Evolutionary conservation across 345 rosid genomes (phyloP), one percentile per base, ranked within the genome.

Genomic region (Eucalyptus polyanthemos): DNA sequence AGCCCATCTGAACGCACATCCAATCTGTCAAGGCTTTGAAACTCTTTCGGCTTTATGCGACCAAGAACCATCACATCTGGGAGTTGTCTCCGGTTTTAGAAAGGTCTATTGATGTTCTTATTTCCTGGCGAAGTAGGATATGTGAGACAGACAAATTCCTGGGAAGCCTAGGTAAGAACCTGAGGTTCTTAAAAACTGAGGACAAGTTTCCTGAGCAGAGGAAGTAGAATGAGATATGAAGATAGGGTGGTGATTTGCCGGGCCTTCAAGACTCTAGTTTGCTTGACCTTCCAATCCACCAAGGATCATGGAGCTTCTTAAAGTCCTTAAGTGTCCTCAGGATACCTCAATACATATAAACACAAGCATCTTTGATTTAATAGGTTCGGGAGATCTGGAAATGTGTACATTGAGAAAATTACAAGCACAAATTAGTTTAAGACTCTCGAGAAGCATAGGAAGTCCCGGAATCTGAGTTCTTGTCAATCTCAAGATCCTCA

Each of bases 51-150:
- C 76, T 65, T 65, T 65, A n/a, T 65, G 76, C 76, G 16, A 65
- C 19, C 76, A 65, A 65, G 76, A 65, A n/a, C 17, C 3, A 6
- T 65, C 76, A 4, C 0, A n/a, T 29, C 11, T 14, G 21, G 0
- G 34, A 65, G 37, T 14, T 65, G 76, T 65, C 0, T 65, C 76
- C 0, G 37, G 76, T n/a, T 7, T 65, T 50, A 17, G n/a, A 34
- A 34, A n/a, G 19, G 76, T 0, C 76, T 4, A n/a, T 34, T 65
- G 37, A 65, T 65, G 76, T 65, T 65, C 4, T 13, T 7, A n/a
- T 65, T 65, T 14, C 37, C 72, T n/a, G 0, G 37, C 17, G 11
- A 65, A 65, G 1, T 65, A 4, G 37, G 72, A 65, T 65, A n/a
- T n/a, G 76, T 16, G 14, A 65, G 69, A 60, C 16, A 50, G 69